Evolutionary conservation across 345 rosid species (phyloP).

Genomic region (Conringia planisiliqua): DNA sequence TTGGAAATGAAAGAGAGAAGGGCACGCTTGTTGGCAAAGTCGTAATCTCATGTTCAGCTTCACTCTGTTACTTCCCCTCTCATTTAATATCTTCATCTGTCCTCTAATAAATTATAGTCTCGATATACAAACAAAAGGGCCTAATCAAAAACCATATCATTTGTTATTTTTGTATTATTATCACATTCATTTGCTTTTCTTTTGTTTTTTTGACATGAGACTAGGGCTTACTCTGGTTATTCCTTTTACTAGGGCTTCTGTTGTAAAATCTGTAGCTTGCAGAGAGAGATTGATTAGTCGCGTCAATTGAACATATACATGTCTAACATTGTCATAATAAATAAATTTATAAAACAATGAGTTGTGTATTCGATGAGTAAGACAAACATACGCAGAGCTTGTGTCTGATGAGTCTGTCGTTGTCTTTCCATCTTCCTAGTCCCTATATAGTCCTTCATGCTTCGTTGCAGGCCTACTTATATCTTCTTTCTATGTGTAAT

Average conservation of each 20-base stretch:
- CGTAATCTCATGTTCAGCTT: constrained; percentile 37
- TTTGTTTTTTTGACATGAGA: constrained; percentile 1
- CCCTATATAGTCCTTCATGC: constrained; percentile 29
- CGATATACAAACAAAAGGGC: neutral
- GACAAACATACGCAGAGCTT: constrained; percentile 28
- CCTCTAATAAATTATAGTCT: neutral
- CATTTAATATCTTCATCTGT: constrained; percentile 12
- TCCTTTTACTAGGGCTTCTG: constrained; percentile 27
- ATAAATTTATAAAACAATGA: neutral
- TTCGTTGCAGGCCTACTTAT: constrained; percentile 35
- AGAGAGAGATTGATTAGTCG: constrained; percentile 34
- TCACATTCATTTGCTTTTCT: neutral
- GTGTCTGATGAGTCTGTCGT: constrained; percentile 33
- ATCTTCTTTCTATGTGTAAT: constrained; percentile 30
- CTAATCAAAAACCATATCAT: neutral
- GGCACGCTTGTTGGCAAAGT: constrained; percentile 44
- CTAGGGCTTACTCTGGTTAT: constrained; percentile 27
- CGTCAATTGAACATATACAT: constrained; percentile 19
- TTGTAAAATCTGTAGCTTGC: constrained; percentile 21
- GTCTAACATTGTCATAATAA: neutral
- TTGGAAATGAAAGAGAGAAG: constrained; percentile 81
- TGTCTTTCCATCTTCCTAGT: constrained; percentile 34
- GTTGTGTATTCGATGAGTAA: constrained; percentile 21
- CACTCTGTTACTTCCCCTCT: constrained; percentile 12
- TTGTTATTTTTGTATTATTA: neutral